Conservation (phyloP, 345 rosid species). For the Eucalyptus marginata region DNA sequence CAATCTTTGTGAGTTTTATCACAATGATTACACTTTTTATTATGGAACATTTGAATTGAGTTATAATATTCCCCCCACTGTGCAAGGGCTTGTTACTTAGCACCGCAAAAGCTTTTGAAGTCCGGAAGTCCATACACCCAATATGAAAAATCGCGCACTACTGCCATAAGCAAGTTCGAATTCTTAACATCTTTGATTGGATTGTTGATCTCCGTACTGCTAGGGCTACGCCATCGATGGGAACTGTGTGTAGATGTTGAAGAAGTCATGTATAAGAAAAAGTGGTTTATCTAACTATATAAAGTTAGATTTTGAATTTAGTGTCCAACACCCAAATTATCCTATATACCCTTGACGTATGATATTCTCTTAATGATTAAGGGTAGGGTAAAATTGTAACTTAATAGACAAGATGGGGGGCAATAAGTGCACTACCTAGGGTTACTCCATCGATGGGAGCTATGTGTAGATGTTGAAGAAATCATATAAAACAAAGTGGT, state of each 20-base stretch:
- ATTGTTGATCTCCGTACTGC: not conserved
- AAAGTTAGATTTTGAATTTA: not conserved
- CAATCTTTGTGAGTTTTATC: not conserved
- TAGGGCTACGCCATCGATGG: not conserved
- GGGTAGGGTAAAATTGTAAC: not conserved
- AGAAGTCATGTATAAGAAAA: not conserved
- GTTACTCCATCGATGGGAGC: not conserved
- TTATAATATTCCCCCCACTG: not conserved
- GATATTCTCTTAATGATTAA: not conserved
- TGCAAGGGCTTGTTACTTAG: not conserved
- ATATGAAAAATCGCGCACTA: not conserved
- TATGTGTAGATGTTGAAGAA: not conserved
- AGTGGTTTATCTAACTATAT: not conserved
- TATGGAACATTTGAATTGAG: not conserved
- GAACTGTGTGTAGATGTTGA: not conserved
- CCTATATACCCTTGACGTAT: not conserved
- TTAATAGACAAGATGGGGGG: not conserved
- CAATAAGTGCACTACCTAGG: not conserved
- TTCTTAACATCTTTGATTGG: not conserved
- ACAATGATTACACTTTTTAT: not conserved
- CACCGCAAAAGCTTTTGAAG: not conserved
- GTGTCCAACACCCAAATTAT: not conserved
- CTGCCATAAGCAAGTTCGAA: not conserved
- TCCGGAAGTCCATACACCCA: not conserved
- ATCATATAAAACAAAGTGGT: not conserved